A percentile compares a stretch with the other conserved stretches of the same genome.
Evolutionary conservation across 2,329 filamentous ascomycete species (phyloP).

Genomic region (Cercospora citrullina): DNA sequence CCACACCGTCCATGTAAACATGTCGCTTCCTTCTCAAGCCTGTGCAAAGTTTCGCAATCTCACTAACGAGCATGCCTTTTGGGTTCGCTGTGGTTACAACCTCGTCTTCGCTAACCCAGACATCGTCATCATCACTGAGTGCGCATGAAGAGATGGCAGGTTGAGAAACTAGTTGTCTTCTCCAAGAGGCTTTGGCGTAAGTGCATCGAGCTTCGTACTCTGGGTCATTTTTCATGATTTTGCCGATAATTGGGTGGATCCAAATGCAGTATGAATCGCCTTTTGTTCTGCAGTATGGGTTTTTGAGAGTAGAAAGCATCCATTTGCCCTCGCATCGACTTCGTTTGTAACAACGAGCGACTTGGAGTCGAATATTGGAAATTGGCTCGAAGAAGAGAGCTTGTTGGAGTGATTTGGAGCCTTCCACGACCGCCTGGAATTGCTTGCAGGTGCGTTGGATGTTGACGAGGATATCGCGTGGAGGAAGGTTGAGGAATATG

Average conservation of each 20-base stretch:
- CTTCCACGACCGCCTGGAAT: conserved; percentile 16
- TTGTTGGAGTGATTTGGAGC: conserved; percentile 13
- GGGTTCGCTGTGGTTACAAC: neutral
- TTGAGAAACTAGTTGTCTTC: conserved; percentile 9
- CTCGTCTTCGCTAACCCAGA: neutral
- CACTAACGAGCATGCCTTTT: neutral
- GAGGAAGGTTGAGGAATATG: conserved; percentile 21
- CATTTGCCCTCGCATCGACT: neutral
- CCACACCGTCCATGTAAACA: neutral
- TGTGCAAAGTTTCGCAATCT: neutral
- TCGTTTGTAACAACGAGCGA: neutral
- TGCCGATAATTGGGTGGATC: neutral
- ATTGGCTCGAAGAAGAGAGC: conserved; percentile 17
- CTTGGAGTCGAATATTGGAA: neutral
- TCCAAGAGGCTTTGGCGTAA: conserved; percentile 12
- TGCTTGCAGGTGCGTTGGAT: conserved; percentile 17
- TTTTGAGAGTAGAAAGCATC: neutral
- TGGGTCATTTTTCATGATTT: neutral
- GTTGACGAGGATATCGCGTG: conserved; percentile 13
- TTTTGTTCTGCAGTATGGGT: neutral
- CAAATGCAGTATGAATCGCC: neutral
- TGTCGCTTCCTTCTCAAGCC: neutral
- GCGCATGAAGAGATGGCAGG: neutral
- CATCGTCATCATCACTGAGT: neutral
- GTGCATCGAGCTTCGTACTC: neutral